phyloP scores from a whole-genome alignment of 768 basidiomycete genomes.

The Collybiopsis luxurians region DNA sequence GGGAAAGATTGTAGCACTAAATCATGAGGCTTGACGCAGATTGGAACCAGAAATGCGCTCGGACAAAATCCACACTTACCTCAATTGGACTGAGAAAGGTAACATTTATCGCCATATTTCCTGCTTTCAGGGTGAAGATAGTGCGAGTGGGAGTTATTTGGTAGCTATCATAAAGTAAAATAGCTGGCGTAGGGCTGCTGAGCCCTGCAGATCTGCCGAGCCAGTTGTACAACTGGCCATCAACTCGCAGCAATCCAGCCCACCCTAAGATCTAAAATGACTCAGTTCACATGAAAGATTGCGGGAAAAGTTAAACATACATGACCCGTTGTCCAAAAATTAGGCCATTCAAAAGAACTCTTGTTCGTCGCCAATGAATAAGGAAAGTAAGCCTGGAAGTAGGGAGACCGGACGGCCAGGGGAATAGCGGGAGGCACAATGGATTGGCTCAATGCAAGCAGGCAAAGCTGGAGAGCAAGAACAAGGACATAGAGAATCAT shows the following conservation, averaged over 20 bases:
- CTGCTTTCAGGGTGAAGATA: slow-evolving; percentile 8
- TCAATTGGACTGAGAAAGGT: slow-evolving; percentile 16
- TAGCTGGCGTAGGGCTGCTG: background rate
- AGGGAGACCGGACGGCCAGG: too few species aligned
- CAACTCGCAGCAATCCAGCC: slow-evolving; percentile 12
- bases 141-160: slow-evolving; percentile 14
- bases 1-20: slow-evolving; percentile 53
- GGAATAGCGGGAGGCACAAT: slow-evolving; percentile 38
- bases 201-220: background rate
- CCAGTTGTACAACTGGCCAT: slow-evolving; percentile 9
- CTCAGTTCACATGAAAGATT: background rate
- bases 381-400: slow-evolving; percentile 36
- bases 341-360: slow-evolving; percentile 3
- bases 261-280: slow-evolving; percentile 10
- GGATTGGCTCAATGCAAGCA: background rate
- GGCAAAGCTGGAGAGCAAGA: too few species aligned
- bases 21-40: slow-evolving; percentile 41
- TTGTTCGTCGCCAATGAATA: background rate
- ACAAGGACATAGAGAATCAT: too few species aligned
- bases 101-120: slow-evolving; percentile 11
- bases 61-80: background rate
- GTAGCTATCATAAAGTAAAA: background rate
- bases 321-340: slow-evolving; percentile 2
- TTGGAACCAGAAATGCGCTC: background rate
- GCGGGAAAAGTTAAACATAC: background rate